Conservation (phyloP, 2,329 filamentous ascomycete genomes). For the Atkinsonella texensis region DNA sequence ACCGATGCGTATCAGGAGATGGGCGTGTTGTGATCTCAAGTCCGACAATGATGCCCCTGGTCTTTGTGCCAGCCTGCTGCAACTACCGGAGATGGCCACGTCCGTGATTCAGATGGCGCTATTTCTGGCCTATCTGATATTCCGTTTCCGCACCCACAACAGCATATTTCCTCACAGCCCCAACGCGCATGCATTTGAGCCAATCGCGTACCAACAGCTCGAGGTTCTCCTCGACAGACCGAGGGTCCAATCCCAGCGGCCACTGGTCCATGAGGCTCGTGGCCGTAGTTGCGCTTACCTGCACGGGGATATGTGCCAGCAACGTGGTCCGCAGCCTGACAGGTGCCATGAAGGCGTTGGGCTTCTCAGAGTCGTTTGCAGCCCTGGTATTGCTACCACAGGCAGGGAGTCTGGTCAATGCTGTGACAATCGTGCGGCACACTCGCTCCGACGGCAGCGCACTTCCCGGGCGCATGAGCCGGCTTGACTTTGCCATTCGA, state of each 20-base stretch:
- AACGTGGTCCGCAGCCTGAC: not conserved
- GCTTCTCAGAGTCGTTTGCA: conserved; percentile 2
- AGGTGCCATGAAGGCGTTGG: not conserved
- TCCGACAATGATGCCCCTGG: conserved; percentile 7
- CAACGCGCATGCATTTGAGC: not conserved
- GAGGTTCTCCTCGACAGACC: not conserved
- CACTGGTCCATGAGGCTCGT: not conserved
- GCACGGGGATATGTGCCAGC: not conserved
- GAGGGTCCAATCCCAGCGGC: not conserved
- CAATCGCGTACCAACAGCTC: not conserved
- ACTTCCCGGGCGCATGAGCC: conserved; percentile 1
- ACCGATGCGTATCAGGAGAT: conserved; percentile 7
- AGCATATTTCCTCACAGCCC: conserved; percentile 7
- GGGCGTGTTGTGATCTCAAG: conserved; percentile 6
- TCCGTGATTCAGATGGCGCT: conserved; percentile 7
- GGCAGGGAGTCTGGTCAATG: conserved; percentile 3
- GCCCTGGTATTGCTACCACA: conserved; percentile 3
- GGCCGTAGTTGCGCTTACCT: not conserved
- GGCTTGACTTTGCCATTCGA: conserved; percentile 5
- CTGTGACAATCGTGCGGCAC: conserved; percentile 3
- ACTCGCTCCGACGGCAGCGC: not conserved
- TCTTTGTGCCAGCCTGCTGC: conserved; percentile 6
- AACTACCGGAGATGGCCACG: conserved; percentile 2
- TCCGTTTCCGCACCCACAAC: conserved; percentile 9
- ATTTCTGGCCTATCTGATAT: conserved; percentile 9